A percentile compares a stretch with the other conserved stretches of the same genome.
These are phyloP conservation scores for Rhazya stricta DNA, from an alignment of 257 asterid genomes.

Conservation along the genomic window DNA sequence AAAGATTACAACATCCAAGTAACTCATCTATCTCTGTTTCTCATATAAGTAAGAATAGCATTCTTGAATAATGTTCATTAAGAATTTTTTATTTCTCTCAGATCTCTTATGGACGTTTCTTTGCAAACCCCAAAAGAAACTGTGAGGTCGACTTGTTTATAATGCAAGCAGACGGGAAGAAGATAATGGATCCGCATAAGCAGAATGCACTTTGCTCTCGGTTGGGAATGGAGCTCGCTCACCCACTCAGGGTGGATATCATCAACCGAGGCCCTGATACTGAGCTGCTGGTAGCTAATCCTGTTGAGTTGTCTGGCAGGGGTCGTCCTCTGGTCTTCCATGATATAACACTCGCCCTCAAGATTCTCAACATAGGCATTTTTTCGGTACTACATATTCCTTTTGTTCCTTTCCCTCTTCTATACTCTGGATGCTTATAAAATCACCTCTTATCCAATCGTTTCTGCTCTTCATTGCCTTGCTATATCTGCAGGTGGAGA, in stretches of 20 bases:
- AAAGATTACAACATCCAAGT: conserved; percentile 76
- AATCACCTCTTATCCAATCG: not conserved
- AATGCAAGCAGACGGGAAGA: conserved; percentile 59
- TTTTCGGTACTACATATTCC: conserved; percentile 43
- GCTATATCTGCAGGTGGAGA: conserved; percentile 46
- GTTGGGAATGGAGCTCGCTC: conserved; percentile 46
- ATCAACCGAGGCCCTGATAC: conserved; percentile 66
- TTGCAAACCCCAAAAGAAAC: conserved; percentile 35
- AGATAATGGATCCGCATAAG: conserved; percentile 41
- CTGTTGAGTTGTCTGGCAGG: conserved; percentile 69
- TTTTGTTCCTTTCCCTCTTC: not conserved
- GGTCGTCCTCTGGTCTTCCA: conserved; percentile 81
- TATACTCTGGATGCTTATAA: not conserved
- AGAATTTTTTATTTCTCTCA: conserved; percentile 13
- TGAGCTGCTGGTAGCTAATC: conserved; percentile 69
- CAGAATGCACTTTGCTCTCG: conserved; percentile 45
- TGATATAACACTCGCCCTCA: conserved; percentile 71
- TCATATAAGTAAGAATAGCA: not conserved
- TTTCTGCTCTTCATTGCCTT: not conserved
- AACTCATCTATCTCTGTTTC: conserved; percentile 7
- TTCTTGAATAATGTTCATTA: not conserved
- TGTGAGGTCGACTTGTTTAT: conserved; percentile 61
- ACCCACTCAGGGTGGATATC: conserved; percentile 55
- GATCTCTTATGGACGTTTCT: conserved; percentile 62
- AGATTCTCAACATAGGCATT: conserved; percentile 40